phyloP scores from a whole-genome alignment of 208 protist species.

The Leishmania gerbilli region DNA sequence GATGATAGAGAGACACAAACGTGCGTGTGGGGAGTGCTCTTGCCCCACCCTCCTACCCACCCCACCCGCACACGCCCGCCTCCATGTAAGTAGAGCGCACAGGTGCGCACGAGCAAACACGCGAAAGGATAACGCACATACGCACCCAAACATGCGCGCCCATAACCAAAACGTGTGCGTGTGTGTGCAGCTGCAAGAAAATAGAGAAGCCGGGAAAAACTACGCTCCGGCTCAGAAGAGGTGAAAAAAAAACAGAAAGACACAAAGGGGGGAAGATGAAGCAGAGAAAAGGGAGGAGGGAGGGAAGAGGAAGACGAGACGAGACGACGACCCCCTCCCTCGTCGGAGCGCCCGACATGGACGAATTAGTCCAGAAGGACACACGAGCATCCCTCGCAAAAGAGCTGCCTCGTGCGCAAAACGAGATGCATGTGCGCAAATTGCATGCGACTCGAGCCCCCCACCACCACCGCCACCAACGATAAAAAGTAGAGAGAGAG shows the following conservation, averaged over 20 bases:
- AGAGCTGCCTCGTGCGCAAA: neutral
- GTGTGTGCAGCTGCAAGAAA: neutral
- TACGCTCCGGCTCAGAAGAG: neutral
- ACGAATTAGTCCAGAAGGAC: neutral
- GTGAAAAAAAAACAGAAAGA: neutral
- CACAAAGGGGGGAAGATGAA: neutral
- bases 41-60: too few relatives aligned
- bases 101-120: neutral
- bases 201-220: neutral
- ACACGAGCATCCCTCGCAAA: neutral
- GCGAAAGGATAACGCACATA: neutral
- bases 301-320: neutral
- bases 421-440: neutral
- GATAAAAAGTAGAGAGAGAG: too few relatives aligned
- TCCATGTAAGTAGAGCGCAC: neutral
- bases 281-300: neutral
- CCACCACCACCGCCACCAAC: too few relatives aligned
- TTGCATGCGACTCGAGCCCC: too few relatives aligned
- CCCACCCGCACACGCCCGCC: too few relatives aligned
- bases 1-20: too few relatives aligned
- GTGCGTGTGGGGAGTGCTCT: too few relatives aligned
- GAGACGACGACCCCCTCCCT: neutral
- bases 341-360: neutral
- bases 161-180: neutral
- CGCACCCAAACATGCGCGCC: neutral